Conservation (phyloP, 129 eudicot genomes). For the Apium graveolens region DNA sequence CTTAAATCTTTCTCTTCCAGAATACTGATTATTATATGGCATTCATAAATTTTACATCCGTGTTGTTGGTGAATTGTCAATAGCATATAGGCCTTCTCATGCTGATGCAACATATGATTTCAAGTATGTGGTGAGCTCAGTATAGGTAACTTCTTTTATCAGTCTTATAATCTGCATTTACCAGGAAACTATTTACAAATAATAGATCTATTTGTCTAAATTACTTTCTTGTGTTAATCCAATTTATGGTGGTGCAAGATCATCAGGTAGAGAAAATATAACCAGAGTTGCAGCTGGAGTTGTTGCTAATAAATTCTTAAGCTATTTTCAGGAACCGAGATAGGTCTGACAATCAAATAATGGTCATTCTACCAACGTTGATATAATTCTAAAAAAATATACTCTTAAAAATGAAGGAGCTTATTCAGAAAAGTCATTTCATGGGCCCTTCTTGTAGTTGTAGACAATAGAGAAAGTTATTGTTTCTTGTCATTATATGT, state of each 20-base stretch:
- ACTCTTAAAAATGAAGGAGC: no score
- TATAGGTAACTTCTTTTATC: conserved; percentile 48
- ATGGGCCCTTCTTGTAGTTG: no score
- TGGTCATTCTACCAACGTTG: background rate
- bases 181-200: background rate
- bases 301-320: conserved; percentile 83
- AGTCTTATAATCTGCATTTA: background rate
- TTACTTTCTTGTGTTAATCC: conserved; percentile 10
- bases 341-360: conserved; percentile 10
- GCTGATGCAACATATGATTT: conserved; percentile 97
- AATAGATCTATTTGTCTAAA: background rate
- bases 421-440: no score
- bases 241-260: conserved; percentile 92
- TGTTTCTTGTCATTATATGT: no score
- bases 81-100: conserved; percentile 95
- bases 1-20: background rate
- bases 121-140: conserved; percentile 89
- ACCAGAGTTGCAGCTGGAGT: conserved; percentile 99
- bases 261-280: conserved; percentile 97
- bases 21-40: background rate
- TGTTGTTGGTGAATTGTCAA: conserved; percentile 55
- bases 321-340: conserved; percentile 84
- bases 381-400: background rate
- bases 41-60: conserved; percentile 11
- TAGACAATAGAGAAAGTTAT: no score